These are phyloP conservation scores for Aspergillus ustus DNA, from an alignment of 2,329 filamentous ascomycete genomes.

Conservation along the genomic window DNA sequence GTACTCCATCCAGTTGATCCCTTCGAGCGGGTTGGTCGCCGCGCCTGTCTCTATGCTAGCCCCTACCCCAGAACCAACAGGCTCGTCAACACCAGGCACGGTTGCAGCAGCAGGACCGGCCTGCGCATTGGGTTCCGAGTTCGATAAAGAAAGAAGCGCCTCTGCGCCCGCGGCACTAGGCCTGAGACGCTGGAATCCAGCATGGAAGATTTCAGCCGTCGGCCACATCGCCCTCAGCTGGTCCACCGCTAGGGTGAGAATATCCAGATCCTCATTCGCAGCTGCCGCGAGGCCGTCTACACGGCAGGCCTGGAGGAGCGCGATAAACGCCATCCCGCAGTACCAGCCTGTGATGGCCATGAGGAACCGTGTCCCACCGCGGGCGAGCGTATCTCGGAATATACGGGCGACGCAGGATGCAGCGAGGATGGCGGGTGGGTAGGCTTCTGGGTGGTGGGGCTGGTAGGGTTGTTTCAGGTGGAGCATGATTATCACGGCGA, in stretches of 20 bases:
- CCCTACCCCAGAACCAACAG: not conserved
- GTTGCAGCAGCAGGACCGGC: not conserved
- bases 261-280: slow-evolving; percentile 40
- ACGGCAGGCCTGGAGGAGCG: slow-evolving; percentile 45
- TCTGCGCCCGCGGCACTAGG: slow-evolving; percentile 11
- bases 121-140: not conserved
- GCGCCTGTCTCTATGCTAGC: not conserved
- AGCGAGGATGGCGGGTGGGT: slow-evolving; percentile 43
- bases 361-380: slow-evolving; percentile 47
- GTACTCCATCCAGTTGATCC: slow-evolving; percentile 16
- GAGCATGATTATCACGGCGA: slow-evolving; percentile 49
- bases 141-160: slow-evolving; percentile 1
- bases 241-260: slow-evolving; percentile 37
- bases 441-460: slow-evolving; percentile 41
- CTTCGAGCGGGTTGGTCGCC: slow-evolving; percentile 2
- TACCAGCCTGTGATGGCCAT: slow-evolving; percentile 53
- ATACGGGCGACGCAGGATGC: slow-evolving; percentile 47
- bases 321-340: slow-evolving; percentile 47
- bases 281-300: slow-evolving; percentile 36
- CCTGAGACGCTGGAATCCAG: slow-evolving; percentile 36
- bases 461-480: slow-evolving; percentile 40
- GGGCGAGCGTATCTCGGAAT: slow-evolving; percentile 44
- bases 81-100: not conserved
- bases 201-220: slow-evolving; percentile 40
- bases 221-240: slow-evolving; percentile 44